Base-by-base conservation (phyloP, 31 red algal species). In the Odonthalia washingtoniensis region DNA sequence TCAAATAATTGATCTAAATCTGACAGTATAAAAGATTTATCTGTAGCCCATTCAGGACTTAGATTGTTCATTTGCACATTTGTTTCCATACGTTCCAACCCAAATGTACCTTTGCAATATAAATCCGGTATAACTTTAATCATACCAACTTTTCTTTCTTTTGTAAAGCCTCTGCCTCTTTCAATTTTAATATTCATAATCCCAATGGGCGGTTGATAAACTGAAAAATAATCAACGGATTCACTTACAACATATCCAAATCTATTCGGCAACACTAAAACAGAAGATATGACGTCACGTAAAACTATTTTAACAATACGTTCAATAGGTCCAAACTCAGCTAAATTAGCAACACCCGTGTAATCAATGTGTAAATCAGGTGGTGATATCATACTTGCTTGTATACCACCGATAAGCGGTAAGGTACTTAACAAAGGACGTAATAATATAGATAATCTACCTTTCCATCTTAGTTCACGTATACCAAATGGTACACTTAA, bases 101-200 rank as follows among this genome's bases (percentile, higher is more conserved):
- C 91, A 84, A 93, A 93, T 9, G 77, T 88, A 79, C 72, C 85
- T 74, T 81, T 66, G 61, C 91, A 93, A 70, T 88, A 93, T 44
- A 93, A 52, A 81, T 93, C 91, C 35, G 91, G 91, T n/a, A 78
- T 88, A 5, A 78, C 77, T 62, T 93, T 93, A 5, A 93, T 75
- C 72, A 88, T 26, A 18, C 84, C 78, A 27, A 92, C 73, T 70
- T 81, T 82, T 63, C 87, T 93, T 40, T 74, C 72, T 41, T 82
- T 84, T 2, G 72, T 84, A 62, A 93, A 93, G 1, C 91, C 91
- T 43, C 91, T 34, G 9, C 91, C 91, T 73, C 70, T 16, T 40
- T 88, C 70, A 60, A 93, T 93, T 24, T 77, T 88, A 18, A 93
- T 57, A 32, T 43, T 68, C 42, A 93, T 77, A 0, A 88, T 84